Base-by-base conservation (phyloP, 495 filamentous ascomycete species). In the Daldinia bambusicola region DNA sequence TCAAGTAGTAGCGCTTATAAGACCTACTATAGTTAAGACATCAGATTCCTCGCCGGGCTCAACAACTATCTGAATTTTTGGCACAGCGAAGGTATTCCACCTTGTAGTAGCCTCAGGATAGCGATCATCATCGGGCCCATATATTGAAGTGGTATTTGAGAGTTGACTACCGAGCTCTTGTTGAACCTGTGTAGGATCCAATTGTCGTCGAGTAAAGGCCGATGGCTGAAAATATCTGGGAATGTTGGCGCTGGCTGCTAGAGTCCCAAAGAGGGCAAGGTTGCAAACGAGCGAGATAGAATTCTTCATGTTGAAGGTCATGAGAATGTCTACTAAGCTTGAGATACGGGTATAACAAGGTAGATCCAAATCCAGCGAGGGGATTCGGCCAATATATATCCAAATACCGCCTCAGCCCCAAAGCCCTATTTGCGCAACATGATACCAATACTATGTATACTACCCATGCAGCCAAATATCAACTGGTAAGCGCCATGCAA, bases 1-100 rank as follows among this genome's bases (percentile, higher is more conserved):
- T 48, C 8, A 10, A 8, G 9, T 6, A 22, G 20, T 12, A 22
- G 22, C 10, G 10, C 3, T 22, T 22, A 22, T 48, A 48, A 4
- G 4, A 48, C 43, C 20, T 48, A 48, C 43, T 12, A 48, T 48
- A 12, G 18, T 10, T 22, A 16, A 48, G 9, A 48, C 20, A 48
- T 48, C 43, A 20, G 43, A 48, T 12, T 48, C 43, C 18, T 37
- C 3, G 5, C 31, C 68, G 2, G 68, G 68, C n/a, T 61, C 12
- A 0, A 71, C 53, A 0, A 71, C 61, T 7, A 71, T 10, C 20
- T 66, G 20, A 22, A 66, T 31, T 26, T 61, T 9, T 38, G 68
- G 68, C 1, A 16, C 9, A 0, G 48, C 38, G 7, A 37, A 20
- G 9, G 34, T 65, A 20, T 50, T 71, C 14, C 26, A 71, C 38